phyloP scores from a whole-genome alignment of 2,329 filamentous ascomycete species.

The Exophiala bonariae region DNA sequence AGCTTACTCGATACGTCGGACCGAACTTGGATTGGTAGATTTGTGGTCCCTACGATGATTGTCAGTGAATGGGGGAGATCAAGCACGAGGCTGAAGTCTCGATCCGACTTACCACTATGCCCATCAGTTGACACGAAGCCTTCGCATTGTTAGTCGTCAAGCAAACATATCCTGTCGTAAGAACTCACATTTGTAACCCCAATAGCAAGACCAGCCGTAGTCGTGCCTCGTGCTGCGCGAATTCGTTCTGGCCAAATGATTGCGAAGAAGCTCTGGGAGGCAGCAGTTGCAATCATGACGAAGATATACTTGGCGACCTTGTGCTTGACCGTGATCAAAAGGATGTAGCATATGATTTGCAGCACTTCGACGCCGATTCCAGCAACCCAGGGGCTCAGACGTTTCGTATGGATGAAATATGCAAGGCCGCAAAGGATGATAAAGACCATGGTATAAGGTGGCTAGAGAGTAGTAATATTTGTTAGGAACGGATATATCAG shows the following conservation, averaged over 20 bases:
- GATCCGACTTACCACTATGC: constrained; percentile 33
- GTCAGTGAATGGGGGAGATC: background rate
- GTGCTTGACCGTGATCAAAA: constrained; percentile 1
- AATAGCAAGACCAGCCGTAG: constrained; percentile 41
- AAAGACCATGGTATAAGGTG: constrained; percentile 2
- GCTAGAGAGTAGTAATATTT: too few relatives aligned
- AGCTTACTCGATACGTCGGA: constrained; percentile 35
- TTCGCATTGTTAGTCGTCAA: background rate
- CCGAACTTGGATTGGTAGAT: constrained; percentile 42
- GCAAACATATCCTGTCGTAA: background rate
- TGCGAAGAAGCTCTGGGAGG: constrained; percentile 34
- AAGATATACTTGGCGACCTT: constrained; percentile 1
- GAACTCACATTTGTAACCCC: constrained; percentile 38
- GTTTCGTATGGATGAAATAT: constrained; percentile 1
- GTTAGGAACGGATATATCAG: too few relatives aligned
- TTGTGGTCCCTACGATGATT: constrained; percentile 33
- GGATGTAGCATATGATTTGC: background rate
- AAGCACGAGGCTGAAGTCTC: background rate
- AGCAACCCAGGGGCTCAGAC: constrained; percentile 1
- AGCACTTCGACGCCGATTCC: background rate
- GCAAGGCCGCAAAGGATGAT: constrained; percentile 2
- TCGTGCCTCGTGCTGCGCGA: constrained; percentile 39
- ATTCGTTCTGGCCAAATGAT: constrained; percentile 47
- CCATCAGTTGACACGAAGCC: constrained; percentile 42
- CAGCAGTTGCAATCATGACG: constrained; percentile 3